A percentile compares a stretch with the other conserved stretches of the same genome.
These are phyloP conservation scores for Trypanosoma conorhini DNA, from an alignment of 208 protist species.

Conservation along the genomic window DNA sequence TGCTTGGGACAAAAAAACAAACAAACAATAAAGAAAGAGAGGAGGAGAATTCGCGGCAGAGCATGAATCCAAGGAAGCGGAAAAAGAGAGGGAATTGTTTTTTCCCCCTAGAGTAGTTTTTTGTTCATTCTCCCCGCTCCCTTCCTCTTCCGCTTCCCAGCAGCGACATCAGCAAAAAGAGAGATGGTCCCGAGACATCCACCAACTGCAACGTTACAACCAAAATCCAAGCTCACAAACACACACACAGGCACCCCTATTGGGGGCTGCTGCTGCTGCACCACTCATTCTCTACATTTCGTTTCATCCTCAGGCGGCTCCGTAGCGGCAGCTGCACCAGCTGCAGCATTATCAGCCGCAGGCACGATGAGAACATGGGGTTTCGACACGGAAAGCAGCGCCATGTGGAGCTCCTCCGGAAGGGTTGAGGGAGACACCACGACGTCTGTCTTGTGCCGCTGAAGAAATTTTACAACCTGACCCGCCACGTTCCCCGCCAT, in stretches of 20 bases:
- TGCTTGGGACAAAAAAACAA: not conserved
- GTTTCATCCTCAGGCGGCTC: not conserved
- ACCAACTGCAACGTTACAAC: not conserved
- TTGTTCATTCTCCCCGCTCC: not conserved
- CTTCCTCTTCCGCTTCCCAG: not conserved
- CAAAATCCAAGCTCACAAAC: not conserved
- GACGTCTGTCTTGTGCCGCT: constrained; percentile 61
- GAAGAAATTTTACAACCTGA: constrained; percentile 64
- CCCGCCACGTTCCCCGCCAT: constrained; percentile 38
- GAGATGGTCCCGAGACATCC: too few relatives aligned
- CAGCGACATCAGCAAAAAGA: too few relatives aligned
- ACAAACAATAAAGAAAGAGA: not conserved
- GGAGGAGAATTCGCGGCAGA: too few relatives aligned
- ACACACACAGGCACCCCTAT: not conserved
- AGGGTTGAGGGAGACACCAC: constrained; percentile 48
- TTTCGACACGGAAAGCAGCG: constrained; percentile 52
- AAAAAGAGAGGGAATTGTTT: not conserved
- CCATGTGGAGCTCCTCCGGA: constrained; percentile 50
- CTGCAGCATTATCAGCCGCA: not conserved
- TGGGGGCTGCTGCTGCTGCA: not conserved
- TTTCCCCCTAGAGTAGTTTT: not conserved
- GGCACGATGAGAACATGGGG: constrained; percentile 72
- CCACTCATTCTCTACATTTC: constrained; percentile 17
- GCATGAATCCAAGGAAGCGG: not conserved
- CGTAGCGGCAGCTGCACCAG: not conserved